Percentiles rank a stretch among this genome's conserved stretches.
Conservation (phyloP, 345 rosid genomes). For the Heritiera fomes region DNA sequence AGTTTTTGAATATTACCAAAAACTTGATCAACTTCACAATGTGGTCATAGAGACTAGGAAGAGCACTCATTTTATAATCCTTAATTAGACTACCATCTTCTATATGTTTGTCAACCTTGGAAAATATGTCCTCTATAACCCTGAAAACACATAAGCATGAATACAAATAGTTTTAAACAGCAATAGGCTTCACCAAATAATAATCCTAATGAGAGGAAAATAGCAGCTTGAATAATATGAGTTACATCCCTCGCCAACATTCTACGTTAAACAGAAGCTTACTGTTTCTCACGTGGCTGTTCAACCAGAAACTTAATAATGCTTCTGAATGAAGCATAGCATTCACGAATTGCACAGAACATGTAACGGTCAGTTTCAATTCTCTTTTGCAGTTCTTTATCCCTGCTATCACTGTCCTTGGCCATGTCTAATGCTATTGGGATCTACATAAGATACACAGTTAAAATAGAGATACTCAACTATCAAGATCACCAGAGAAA, state of each 20-base stretch:
- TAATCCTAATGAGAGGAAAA: constrained; percentile 14
- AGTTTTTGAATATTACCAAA: constrained; percentile 59
- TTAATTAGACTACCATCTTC: constrained; percentile 36
- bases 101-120: constrained; percentile 61
- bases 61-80: constrained; percentile 82
- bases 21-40: constrained; percentile 78
- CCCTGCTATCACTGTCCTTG: constrained; percentile 91
- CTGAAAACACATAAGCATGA: constrained; percentile 41
- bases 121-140: constrained; percentile 66
- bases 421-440: constrained; percentile 99
- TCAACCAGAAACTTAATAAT: constrained; percentile 79
- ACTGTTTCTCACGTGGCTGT: constrained; percentile 66
- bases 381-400: constrained; percentile 84
- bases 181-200: background rate
- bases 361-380: constrained; percentile 70
- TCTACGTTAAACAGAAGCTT: constrained; percentile 36
- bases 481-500: constrained; percentile 14
- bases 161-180: constrained; percentile 1
- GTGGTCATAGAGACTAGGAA: constrained; percentile 82
- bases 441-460: constrained; percentile 47
- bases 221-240: background rate
- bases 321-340: constrained; percentile 90
- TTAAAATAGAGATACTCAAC: background rate
- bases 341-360: constrained; percentile 93
- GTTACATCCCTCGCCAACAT: background rate